These are phyloP conservation scores for Multifurca ochricompacta DNA, from an alignment of 768 basidiomycete genomes.

Conservation along the genomic window DNA sequence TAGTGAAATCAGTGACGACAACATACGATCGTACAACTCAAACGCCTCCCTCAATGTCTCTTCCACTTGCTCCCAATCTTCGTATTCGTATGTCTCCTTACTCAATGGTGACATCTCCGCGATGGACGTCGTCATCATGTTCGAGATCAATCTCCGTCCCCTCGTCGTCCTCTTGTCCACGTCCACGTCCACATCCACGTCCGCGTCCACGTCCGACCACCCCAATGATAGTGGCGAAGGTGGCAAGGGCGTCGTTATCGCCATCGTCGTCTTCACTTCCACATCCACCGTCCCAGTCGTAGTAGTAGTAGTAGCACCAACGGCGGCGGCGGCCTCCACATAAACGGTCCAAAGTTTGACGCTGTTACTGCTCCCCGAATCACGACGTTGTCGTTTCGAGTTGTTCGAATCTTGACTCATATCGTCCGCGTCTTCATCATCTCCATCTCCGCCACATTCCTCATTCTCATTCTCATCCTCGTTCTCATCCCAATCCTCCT, in stretches of 20 bases:
- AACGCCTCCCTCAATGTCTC: no score
- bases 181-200: neutral
- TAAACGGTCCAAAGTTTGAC: conserved; percentile 13
- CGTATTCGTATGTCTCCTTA: conserved; percentile 23
- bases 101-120: conserved; percentile 1
- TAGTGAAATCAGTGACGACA: no score
- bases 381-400: conserved; percentile 25
- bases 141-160: neutral
- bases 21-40: conserved; percentile 53
- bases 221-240: neutral
- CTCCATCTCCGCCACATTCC: neutral
- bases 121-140: conserved; percentile 19
- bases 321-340: conserved; percentile 1
- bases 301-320: neutral
- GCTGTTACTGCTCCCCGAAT: conserved; percentile 19
- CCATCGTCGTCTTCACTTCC: conserved; percentile 1
- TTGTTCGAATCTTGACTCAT: conserved; percentile 21
- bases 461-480: neutral
- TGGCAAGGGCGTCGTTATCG: neutral
- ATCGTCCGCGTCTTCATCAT: conserved; percentile 18
- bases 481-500: conserved; percentile 11
- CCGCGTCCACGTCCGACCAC: neutral
- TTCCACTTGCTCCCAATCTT: conserved; percentile 57
- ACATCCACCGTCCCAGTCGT: no score
- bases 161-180: neutral